Base-by-base conservation (phyloP, 495 filamentous ascomycete genomes). In the Cercophora samala region DNA sequence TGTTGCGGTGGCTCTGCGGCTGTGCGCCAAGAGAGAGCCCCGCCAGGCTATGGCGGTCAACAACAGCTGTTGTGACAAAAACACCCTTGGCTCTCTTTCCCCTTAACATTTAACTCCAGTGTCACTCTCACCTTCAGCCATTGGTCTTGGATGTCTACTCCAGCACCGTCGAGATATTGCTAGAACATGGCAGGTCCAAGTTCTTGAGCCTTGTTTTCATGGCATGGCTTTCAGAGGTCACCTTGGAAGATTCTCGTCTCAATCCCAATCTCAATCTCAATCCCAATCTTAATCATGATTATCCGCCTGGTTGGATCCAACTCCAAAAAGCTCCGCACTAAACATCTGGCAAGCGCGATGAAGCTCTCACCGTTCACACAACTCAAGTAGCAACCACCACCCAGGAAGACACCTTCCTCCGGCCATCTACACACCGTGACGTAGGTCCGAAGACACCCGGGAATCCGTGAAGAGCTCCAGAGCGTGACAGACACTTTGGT, bases 11-110 rank as follows among this genome's bases (percentile, higher is more conserved):
- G 37, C n/a, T 23, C 53, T 56, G 53, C 67, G 67, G 67, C 67
- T 64, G 69, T 69, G 67, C 54, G 69, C 66, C 69, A 71, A 71
- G 69, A 66, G 58, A 56, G 22, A 61, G 67, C 63, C 67, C 67
- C 60, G 61, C 58, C 53, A 67, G 26, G 18, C 19, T 72, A 70
- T 66, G 69, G 72, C 52, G 68, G 67, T 37, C 26, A 23, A 19
- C 37, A 46, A 13, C 5, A 13, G 15, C 37, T 46, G 5, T 46
- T 46, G 37, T 46, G 15, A 46, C 37, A 46, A 46, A 46, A 46
- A 5, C 37, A 11, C 1, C 11, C 37, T 32, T 46, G 37, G 53
- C 53, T 56, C 53, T 19, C n/a, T 15, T 9, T 9, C 22, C 9
- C 19, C n/a, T 23, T 22, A 56, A 23, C 53, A 56, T 56, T 56